Base-by-base conservation (phyloP, 768 basidiomycete genomes). In the Cystobasidium onofrii region DNA sequence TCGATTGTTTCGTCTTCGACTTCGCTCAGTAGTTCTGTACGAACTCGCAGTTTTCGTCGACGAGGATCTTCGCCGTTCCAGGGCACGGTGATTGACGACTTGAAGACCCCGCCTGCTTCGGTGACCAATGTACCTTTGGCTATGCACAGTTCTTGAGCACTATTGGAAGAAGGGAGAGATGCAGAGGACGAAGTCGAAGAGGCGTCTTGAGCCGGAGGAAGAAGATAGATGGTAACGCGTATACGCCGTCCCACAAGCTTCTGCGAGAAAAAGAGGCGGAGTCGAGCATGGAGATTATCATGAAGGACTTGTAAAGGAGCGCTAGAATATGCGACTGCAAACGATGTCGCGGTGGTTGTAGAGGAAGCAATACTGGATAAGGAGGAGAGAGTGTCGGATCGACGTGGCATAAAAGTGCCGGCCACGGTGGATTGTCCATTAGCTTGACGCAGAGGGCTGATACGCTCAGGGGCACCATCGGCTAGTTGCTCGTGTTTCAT, bases 181-280 rank as follows among this genome's bases (percentile, higher is more conserved):
- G 39, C 6, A 39, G 39, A 6, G 15, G 39, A 6, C 7, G 39
- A 39, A 39, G 39, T 9, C 1, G 25, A 18, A 29, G 69, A 2
- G 39, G 27, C 44, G 27, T 64, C 73, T 15, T 1, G 18, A 27
- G 63, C 33, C 17, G 34, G 13, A 10, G 72, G 39, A 23, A 39
- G 29, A 10, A 65, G 57, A n/a, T 64, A 75, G n/a, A 81, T 69
- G n/a, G 76, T 70, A 25, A 81, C 61, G 0, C 77, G 75, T 18
- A 81, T 73, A 1, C 73, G 69, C 0, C 80, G 76, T 18, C 44
- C 60, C 2, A 77, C 75, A 31, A 81, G 76, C 25, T 79, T 79
- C 34, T 74, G 66, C 13, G 75, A 76, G 62, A 80, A 79, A 75
- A 81, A 81, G 13, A 79, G 78, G 7, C 78, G 75, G 31, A 81